These are phyloP conservation scores for Populus hybrid DNA, from an alignment of 441 rosid species.

Conservation along the genomic window DNA sequence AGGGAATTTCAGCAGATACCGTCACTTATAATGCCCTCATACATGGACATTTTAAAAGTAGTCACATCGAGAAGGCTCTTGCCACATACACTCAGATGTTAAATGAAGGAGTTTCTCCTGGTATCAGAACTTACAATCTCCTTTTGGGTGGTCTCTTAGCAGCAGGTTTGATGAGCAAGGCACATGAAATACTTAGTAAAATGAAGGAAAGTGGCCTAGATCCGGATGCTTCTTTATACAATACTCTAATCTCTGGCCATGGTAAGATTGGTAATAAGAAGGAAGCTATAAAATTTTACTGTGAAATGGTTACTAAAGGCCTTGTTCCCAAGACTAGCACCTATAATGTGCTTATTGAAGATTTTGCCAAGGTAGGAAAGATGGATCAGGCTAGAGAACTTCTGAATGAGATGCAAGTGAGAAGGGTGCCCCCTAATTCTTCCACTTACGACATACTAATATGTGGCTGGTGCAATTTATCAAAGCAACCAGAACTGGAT, in stretches of 20 bases:
- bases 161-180: slow-evolving; percentile 50
- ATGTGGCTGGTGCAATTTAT: slow-evolving; percentile 68
- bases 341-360: slow-evolving; percentile 70
- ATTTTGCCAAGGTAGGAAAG: slow-evolving; percentile 62
- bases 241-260: slow-evolving; percentile 66
- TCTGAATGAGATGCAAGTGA: slow-evolving; percentile 70
- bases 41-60: slow-evolving; percentile 57
- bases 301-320: slow-evolving; percentile 77
- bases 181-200: slow-evolving; percentile 46
- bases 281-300: slow-evolving; percentile 61
- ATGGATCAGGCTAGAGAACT: slow-evolving; percentile 84
- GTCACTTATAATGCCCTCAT: slow-evolving; percentile 79
- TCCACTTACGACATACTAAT: slow-evolving; percentile 76
- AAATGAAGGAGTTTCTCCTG: slow-evolving; percentile 53
- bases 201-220: slow-evolving; percentile 62
- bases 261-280: slow-evolving; percentile 68
- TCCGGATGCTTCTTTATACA: slow-evolving; percentile 64
- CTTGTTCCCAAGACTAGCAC: slow-evolving; percentile 76
- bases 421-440: slow-evolving; percentile 57
- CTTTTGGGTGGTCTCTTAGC: slow-evolving; percentile 61
- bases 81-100: slow-evolving; percentile 52
- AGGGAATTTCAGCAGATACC: slow-evolving; percentile 50
- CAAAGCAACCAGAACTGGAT: slow-evolving; percentile 51
- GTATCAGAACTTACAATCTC: slow-evolving; percentile 63
- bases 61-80: slow-evolving; percentile 53